Conservation (phyloP, 306 rosid genomes). For the Mimosa pudica region DNA sequence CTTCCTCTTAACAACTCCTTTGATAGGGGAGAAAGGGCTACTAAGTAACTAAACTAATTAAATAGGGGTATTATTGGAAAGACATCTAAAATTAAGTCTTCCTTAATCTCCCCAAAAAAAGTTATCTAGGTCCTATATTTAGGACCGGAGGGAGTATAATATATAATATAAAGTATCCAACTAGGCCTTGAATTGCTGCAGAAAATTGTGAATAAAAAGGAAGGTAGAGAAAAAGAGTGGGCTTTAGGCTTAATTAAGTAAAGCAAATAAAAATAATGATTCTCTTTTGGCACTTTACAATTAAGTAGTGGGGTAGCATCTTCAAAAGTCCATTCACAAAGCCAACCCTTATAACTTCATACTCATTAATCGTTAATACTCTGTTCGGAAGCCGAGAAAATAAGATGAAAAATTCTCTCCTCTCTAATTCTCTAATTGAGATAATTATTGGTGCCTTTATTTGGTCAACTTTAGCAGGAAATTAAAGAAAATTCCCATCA, state of each 20-base stretch:
- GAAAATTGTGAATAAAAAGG: background rate
- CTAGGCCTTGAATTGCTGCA: background rate
- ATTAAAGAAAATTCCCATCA: slow-evolving; percentile 35
- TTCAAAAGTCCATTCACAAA: slow-evolving; percentile 34
- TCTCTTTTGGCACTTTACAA: slow-evolving; percentile 30
- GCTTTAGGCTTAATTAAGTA: slow-evolving; percentile 28
- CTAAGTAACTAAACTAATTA: too few relatives aligned
- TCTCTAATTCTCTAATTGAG: background rate
- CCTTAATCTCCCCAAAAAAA: too few relatives aligned
- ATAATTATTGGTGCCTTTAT: background rate
- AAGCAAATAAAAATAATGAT: slow-evolving; percentile 37
- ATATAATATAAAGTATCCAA: background rate
- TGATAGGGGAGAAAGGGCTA: too few relatives aligned
- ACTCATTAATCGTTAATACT: background rate
- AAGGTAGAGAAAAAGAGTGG: background rate
- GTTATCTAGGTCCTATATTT: too few relatives aligned
- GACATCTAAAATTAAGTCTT: too few relatives aligned
- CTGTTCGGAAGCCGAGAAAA: slow-evolving; percentile 3
- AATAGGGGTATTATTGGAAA: too few relatives aligned
- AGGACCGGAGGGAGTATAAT: too few relatives aligned
- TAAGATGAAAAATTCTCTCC: slow-evolving; percentile 6
- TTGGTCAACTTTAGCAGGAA: slow-evolving; percentile 17
- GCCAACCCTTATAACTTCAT: slow-evolving; percentile 35
- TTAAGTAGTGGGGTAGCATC: slow-evolving; percentile 33
- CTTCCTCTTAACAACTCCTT: too few relatives aligned